Evolutionary conservation across 2,329 filamentous ascomycete species (phyloP).

Genomic region (Penicillium capsulatum): DNA sequence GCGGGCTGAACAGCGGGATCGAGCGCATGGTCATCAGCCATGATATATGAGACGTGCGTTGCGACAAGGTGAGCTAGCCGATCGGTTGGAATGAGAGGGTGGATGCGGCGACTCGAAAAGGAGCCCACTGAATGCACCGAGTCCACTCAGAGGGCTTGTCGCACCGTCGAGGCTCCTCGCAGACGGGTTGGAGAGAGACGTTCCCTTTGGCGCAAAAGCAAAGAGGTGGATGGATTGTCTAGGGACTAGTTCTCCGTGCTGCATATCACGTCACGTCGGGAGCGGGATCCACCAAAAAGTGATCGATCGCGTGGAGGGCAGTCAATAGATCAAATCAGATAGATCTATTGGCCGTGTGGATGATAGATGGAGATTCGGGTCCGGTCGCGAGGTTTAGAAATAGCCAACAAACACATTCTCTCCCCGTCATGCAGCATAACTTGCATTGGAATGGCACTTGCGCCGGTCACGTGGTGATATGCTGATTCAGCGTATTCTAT

Average conservation of each 20-base stretch:
- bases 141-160: not conserved
- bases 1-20: constrained; percentile 23
- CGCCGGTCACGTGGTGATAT: no score
- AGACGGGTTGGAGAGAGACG: not conserved
- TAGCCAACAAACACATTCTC: no score
- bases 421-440: no score
- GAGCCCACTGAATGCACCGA: not conserved
- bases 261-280: constrained; percentile 23
- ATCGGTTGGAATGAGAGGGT: not conserved
- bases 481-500: not conserved
- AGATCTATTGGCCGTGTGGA: no score
- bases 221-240: not conserved
- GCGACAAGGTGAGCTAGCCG: not conserved
- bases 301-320: constrained; percentile 13
- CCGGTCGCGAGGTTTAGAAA: no score
- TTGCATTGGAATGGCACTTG: no score
- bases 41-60: constrained; percentile 3
- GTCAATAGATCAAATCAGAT: constrained; percentile 4
- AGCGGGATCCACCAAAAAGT: constrained; percentile 16
- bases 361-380: no score
- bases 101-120: constrained; percentile 3
- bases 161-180: not conserved
- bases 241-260: not conserved
- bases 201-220: constrained; percentile 3
- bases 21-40: constrained; percentile 24